Evolutionary conservation across 805 yeast genomes (phyloP).

Genomic region (Monosporozyma solicola): DNA sequence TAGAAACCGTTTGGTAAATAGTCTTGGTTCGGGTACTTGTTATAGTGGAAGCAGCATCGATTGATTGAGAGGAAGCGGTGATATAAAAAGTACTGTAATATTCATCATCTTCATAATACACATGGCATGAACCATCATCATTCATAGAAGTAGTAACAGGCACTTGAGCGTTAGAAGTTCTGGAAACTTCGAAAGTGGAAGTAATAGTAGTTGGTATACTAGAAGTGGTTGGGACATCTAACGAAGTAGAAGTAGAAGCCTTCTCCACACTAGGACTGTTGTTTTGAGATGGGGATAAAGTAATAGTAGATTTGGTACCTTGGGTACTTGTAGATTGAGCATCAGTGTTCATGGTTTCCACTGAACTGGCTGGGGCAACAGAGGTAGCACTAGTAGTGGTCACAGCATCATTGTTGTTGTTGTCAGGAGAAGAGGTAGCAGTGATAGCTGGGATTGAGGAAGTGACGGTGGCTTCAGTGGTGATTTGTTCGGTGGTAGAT

Average conservation of each 20-base stretch:
- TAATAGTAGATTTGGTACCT: background rate
- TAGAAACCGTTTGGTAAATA: constrained; percentile 13
- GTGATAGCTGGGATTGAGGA: constrained; percentile 8
- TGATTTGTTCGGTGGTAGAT: constrained; percentile 22
- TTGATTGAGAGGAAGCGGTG: constrained; percentile 21
- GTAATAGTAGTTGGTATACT: constrained; percentile 12
- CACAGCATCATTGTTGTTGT: background rate
- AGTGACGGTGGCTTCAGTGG: constrained; percentile 17
- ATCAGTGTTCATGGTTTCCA: background rate
- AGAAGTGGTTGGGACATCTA: background rate
- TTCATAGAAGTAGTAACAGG: constrained; percentile 3
- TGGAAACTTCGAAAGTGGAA: constrained; percentile 1
- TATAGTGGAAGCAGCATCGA: constrained; percentile 30
- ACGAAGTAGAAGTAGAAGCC: background rate
- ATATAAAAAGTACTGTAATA: constrained; percentile 27
- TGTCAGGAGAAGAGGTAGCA: background rate
- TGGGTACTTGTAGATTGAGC: background rate
- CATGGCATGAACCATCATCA: constrained; percentile 20
- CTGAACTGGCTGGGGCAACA: constrained; percentile 2
- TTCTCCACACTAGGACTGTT: background rate
- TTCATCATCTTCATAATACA: constrained; percentile 20
- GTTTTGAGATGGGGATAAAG: background rate
- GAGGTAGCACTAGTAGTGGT: constrained; percentile 15
- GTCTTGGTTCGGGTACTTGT: constrained; percentile 24
- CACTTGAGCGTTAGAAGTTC: background rate